A percentile compares a stretch with the other conserved stretches of the same genome.
phyloP scores from a whole-genome alignment of 2,329 filamentous ascomycete genomes.

The Nothophoma quercina region DNA sequence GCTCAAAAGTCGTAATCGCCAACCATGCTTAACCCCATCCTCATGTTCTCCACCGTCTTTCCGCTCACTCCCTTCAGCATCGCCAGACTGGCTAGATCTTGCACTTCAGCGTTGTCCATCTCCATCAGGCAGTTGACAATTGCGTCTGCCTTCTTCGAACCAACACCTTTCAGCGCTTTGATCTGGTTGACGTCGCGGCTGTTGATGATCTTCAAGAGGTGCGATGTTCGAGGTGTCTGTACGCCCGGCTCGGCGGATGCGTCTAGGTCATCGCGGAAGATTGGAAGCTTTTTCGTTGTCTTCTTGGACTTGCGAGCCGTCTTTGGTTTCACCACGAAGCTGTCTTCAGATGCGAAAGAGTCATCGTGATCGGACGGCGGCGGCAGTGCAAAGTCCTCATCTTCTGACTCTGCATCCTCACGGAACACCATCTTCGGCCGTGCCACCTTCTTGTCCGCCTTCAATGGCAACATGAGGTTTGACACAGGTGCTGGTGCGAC shows the following conservation, averaged over 20 bases:
- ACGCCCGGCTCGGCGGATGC: constrained; percentile 22
- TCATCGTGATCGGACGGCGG: constrained; percentile 48
- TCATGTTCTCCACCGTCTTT: constrained; percentile 61
- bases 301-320: constrained; percentile 43
- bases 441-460: constrained; percentile 29
- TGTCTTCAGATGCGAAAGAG: constrained; percentile 48
- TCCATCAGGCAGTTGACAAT: constrained; percentile 59
- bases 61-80: constrained; percentile 58
- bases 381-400: constrained; percentile 54
- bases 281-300: constrained; percentile 43
- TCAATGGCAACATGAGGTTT: constrained; percentile 48
- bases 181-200: constrained; percentile 73
- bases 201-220: constrained; percentile 75
- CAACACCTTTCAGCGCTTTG: constrained; percentile 72
- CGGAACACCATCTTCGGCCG: constrained; percentile 17
- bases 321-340: constrained; percentile 51
- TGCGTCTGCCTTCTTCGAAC: constrained; percentile 71
- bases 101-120: constrained; percentile 53
- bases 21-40: constrained; percentile 46
- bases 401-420: constrained; percentile 36
- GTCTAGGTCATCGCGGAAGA: constrained; percentile 46
- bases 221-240: constrained; percentile 65
- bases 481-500: constrained; percentile 19
- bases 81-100: constrained; percentile 53
- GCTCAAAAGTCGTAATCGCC: constrained; percentile 36